These are phyloP conservation scores for Xylaria sp. DNA, from an alignment of 2,329 filamentous ascomycete species.

Conservation along the genomic window DNA sequence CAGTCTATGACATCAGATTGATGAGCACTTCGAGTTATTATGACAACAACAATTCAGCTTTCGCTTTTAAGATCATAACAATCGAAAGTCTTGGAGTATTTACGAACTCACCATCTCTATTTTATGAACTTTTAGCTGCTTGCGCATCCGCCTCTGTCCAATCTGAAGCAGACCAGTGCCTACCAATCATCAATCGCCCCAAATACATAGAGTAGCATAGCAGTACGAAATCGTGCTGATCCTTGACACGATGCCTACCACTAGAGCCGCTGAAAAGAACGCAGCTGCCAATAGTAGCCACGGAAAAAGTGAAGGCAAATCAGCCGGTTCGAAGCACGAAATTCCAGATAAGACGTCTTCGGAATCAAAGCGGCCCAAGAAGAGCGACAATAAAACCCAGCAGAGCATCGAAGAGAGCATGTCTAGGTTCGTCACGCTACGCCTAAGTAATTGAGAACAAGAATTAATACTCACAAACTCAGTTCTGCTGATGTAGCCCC, in stretches of 20 bases:
- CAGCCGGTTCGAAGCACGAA: conserved; percentile 52
- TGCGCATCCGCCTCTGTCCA: neutral
- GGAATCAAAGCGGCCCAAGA: conserved; percentile 55
- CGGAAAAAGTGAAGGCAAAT: conserved; percentile 28
- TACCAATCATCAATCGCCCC: neutral
- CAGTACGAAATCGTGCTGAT: neutral
- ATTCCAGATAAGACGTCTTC: conserved; percentile 49
- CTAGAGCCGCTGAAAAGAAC: conserved; percentile 42
- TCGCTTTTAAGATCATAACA: neutral
- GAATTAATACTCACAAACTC: conserved; percentile 27
- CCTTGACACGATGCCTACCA: conserved; percentile 40
- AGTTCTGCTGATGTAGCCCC: conserved; percentile 41
- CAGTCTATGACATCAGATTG: conserved; percentile 36
- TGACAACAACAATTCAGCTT: conserved; percentile 5
- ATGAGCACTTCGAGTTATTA: conserved; percentile 27
- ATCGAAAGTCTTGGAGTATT: neutral
- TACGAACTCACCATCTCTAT: neutral
- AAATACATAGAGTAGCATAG: neutral
- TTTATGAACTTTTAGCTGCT: neutral
- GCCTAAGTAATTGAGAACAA: neutral
- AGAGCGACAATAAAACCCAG: conserved; percentile 55
- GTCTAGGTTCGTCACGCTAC: conserved; percentile 43
- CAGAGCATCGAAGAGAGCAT: conserved; percentile 65
- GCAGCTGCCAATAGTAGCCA: conserved; percentile 22
- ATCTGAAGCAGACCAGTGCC: neutral